Conservation (phyloP, 805 yeast genomes). For the Blastobotrys attinorum region DNA sequence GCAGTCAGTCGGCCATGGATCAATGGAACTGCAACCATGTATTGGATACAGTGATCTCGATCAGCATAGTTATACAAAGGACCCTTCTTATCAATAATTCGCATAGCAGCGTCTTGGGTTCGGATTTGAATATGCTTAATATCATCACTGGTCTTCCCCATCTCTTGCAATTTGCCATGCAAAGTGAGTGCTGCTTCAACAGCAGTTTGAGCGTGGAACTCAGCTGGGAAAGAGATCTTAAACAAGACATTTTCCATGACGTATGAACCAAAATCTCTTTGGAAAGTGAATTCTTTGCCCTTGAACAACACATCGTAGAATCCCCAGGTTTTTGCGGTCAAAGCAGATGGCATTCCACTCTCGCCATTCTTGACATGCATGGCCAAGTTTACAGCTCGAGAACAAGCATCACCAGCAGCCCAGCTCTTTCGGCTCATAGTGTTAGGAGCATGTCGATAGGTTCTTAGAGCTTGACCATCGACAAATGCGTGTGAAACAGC, state of each 20-base stretch:
- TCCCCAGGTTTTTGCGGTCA: constrained; percentile 55
- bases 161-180: constrained; percentile 29
- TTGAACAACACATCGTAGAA: constrained; percentile 53
- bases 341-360: constrained; percentile 49
- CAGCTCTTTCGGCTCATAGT: constrained; percentile 57
- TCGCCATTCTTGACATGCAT: constrained; percentile 45
- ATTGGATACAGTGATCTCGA: constrained; percentile 58
- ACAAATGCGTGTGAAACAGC: constrained; percentile 54
- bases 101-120: constrained; percentile 54
- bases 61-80: constrained; percentile 57
- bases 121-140: constrained; percentile 42
- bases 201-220: constrained; percentile 60
- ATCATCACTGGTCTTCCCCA: constrained; percentile 41
- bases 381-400: constrained; percentile 51
- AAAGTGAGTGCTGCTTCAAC: constrained; percentile 49
- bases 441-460: constrained; percentile 58
- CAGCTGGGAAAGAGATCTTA: constrained; percentile 59
- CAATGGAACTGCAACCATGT: constrained; percentile 53
- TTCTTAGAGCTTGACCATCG: constrained; percentile 52
- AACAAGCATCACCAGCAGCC: constrained; percentile 61
- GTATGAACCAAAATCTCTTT: constrained; percentile 46
- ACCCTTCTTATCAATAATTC: constrained; percentile 53
- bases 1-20: constrained; percentile 50
- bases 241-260: constrained; percentile 58
- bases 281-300: constrained; percentile 46